phyloP scores from a whole-genome alignment of 1,284 basidiomycete species.

The Vanrija sp. region DNA sequence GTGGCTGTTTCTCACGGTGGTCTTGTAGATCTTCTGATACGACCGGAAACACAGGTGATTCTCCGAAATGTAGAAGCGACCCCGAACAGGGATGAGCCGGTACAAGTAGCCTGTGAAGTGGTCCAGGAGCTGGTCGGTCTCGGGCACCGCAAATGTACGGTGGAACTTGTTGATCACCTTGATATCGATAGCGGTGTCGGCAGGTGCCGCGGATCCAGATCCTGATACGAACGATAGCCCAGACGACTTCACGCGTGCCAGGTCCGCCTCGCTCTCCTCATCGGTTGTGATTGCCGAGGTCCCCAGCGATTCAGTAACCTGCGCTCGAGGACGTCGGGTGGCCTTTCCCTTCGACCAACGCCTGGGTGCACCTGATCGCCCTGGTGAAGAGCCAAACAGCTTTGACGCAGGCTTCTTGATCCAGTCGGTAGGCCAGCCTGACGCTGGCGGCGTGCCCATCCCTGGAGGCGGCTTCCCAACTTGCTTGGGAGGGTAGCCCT shows the following conservation, averaged over 20 bases:
- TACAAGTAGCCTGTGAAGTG: slow-evolving; percentile 84
- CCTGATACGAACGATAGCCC: background rate
- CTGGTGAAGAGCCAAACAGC: slow-evolving; percentile 32
- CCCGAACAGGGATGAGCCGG: slow-evolving; percentile 77
- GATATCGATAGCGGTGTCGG: slow-evolving; percentile 9
- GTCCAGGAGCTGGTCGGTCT: slow-evolving; percentile 77
- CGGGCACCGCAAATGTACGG: slow-evolving; percentile 73
- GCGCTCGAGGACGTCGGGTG: slow-evolving; percentile 1
- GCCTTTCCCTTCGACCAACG: background rate
- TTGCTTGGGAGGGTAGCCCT: slow-evolving; percentile 42
- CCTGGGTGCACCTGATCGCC: background rate
- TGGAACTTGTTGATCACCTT: slow-evolving; percentile 58
- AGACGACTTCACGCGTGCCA: background rate
- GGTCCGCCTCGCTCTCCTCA: background rate
- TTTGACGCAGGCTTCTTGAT: slow-evolving; percentile 40
- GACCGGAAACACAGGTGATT: slow-evolving; percentile 89
- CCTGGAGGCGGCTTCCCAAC: slow-evolving; percentile 30
- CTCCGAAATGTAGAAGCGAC: slow-evolving; percentile 78
- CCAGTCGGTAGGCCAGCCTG: slow-evolving; percentile 30
- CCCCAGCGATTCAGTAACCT: slow-evolving; percentile 26
- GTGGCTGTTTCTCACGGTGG: slow-evolving; percentile 58
- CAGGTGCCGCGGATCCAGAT: too few relatives aligned
- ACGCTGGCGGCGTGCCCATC: slow-evolving; percentile 17
- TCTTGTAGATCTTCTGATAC: slow-evolving; percentile 69
- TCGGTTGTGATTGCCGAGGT: slow-evolving; percentile 4